Evolutionary conservation across 805 yeast genomes (phyloP).

Genomic region (Cyberlindnera mississippiensis): DNA sequence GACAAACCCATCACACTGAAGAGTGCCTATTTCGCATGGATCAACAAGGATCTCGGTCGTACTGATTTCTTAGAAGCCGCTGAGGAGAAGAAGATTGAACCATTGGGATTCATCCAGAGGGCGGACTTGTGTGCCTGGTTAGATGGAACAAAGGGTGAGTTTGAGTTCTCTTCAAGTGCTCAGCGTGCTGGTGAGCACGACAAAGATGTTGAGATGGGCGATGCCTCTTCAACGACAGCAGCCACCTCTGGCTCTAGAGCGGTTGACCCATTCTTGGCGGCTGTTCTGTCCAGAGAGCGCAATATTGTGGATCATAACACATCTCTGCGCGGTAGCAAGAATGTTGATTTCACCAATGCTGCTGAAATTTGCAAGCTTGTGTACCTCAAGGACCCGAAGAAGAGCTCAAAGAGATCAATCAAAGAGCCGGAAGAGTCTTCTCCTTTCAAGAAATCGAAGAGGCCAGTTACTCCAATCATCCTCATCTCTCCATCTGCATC

Average conservation of each 20-base stretch:
- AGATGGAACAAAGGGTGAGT: slow-evolving; percentile 58
- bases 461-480: slow-evolving; percentile 60
- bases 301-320: slow-evolving; percentile 56
- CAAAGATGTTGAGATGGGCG: slow-evolving; percentile 16
- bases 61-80: slow-evolving; percentile 81
- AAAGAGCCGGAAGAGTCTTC: background rate
- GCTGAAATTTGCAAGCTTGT: slow-evolving; percentile 35
- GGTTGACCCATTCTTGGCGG: slow-evolving; percentile 34
- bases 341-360: slow-evolving; percentile 60
- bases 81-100: slow-evolving; percentile 55
- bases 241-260: slow-evolving; percentile 4
- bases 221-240: background rate
- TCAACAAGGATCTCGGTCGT: slow-evolving; percentile 64
- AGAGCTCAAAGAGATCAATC: slow-evolving; percentile 13
- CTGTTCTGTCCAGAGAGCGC: slow-evolving; percentile 38
- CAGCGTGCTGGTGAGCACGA: background rate
- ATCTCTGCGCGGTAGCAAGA: slow-evolving; percentile 61
- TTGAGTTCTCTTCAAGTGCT: slow-evolving; percentile 42
- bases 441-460: slow-evolving; percentile 23
- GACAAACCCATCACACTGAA: slow-evolving; percentile 46
- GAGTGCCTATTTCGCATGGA: slow-evolving; percentile 75
- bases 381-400: slow-evolving; percentile 12
- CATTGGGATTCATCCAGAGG: slow-evolving; percentile 79
- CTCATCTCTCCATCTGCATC: slow-evolving; percentile 78
- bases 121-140: slow-evolving; percentile 82